These are phyloP conservation scores for Flagelloscypha sp. DNA, from an alignment of 768 basidiomycete genomes.

Conservation along the genomic window DNA sequence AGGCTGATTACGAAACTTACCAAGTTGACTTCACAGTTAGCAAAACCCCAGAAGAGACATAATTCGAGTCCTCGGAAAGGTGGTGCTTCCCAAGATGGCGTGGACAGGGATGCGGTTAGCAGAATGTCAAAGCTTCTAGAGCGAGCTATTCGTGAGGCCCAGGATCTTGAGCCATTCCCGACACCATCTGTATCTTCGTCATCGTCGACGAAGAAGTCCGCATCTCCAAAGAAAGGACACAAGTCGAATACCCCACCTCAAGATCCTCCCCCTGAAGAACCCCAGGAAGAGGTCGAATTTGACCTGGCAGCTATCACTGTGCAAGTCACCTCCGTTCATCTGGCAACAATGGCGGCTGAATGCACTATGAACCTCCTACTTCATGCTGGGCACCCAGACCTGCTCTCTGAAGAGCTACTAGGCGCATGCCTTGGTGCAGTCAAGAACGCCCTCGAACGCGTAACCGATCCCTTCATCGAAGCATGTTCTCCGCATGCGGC, in stretches of 20 bases:
- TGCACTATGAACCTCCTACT: conserved; percentile 67
- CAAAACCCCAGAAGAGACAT: no score
- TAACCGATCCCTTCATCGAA: conserved; percentile 85
- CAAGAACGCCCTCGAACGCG: conserved; percentile 71
- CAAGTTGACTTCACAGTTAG: no score
- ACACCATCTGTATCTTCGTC: conserved; percentile 16
- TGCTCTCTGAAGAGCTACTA: conserved; percentile 94
- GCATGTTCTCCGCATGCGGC: conserved; percentile 37
- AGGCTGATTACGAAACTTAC: conserved; percentile 58
- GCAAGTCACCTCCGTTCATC: conserved; percentile 34
- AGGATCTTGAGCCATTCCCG: conserved; percentile 67
- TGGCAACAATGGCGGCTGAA: conserved; percentile 68
- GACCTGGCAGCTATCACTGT: conserved; percentile 8
- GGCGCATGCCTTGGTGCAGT: conserved; percentile 65
- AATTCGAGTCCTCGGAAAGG: conserved; percentile 33
- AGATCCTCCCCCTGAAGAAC: conserved; percentile 18
- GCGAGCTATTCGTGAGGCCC: conserved; percentile 66
- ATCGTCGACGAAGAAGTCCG: conserved; percentile 14
- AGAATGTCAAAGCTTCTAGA: conserved; percentile 73
- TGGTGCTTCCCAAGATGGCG: conserved; percentile 48
- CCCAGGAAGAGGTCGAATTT: not conserved
- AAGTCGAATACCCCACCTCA: conserved; percentile 37
- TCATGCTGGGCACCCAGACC: conserved; percentile 28
- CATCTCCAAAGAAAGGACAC: conserved; percentile 45
- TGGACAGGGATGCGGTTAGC: conserved; percentile 54